Conservation (phyloP, 371 early-diverging fungal genomes). For the Apophysomyces ossiformis region DNA sequence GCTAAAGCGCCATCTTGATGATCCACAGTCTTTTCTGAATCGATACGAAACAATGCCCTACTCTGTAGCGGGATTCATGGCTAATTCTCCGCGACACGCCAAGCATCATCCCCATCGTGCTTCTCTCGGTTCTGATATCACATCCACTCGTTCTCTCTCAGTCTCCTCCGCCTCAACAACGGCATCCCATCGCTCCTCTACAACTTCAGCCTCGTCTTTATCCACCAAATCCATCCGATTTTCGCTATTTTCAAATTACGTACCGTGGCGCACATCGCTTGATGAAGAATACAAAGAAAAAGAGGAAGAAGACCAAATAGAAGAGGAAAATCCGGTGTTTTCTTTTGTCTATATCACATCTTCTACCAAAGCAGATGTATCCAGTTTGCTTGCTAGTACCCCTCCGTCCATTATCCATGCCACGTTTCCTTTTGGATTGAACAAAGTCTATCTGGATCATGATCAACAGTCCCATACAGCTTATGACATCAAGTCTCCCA, state of each 20-base stretch:
- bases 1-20: slow-evolving; percentile 25
- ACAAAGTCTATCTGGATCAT: slow-evolving; percentile 44
- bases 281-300: background rate
- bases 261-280: slow-evolving; percentile 5
- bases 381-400: slow-evolving; percentile 22
- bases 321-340: slow-evolving; percentile 14
- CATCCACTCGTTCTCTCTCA: slow-evolving; percentile 15
- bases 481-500: slow-evolving; percentile 25
- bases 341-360: slow-evolving; percentile 28
- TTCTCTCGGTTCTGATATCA: slow-evolving; percentile 6
- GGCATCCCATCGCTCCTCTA: slow-evolving; percentile 13
- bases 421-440: slow-evolving; percentile 34
- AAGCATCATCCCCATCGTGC: background rate
- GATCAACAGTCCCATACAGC: slow-evolving; percentile 43
- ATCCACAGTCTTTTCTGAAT: slow-evolving; percentile 32
- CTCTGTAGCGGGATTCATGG: slow-evolving; percentile 1
- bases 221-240: slow-evolving; percentile 2
- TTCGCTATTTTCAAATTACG: slow-evolving; percentile 13
- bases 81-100: background rate
- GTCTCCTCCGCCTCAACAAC: slow-evolving; percentile 9
- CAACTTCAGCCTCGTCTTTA: slow-evolving; percentile 13
- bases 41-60: slow-evolving; percentile 23
- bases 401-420: slow-evolving; percentile 26
- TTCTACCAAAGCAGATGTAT: slow-evolving; percentile 31
- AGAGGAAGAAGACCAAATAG: background rate